A percentile compares a stretch with the other conserved stretches of the same genome.
phyloP scores from a whole-genome alignment of 2,329 filamentous ascomycete genomes.

The Aspergillus niger region DNA sequence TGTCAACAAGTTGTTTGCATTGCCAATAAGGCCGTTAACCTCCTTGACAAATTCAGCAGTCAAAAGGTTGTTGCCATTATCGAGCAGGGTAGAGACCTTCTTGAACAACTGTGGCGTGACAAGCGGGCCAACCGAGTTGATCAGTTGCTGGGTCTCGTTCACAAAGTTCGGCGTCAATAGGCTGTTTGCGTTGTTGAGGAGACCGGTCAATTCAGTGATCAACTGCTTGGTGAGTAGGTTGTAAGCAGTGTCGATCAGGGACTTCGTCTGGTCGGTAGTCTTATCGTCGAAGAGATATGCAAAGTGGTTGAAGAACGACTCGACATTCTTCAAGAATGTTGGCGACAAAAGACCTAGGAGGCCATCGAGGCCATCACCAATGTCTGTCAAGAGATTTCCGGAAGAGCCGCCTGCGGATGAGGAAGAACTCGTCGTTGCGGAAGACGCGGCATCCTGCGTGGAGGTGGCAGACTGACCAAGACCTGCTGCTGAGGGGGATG shows the following conservation, averaged over 20 bases:
- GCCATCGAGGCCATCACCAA: conserved; percentile 38
- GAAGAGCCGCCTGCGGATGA: neutral
- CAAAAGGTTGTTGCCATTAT: conserved; percentile 25
- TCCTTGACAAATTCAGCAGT: conserved; percentile 30
- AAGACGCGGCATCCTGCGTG: neutral
- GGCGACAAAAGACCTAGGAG: conserved; percentile 31
- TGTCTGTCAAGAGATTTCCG: conserved; percentile 20
- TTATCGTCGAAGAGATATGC: conserved; percentile 36
- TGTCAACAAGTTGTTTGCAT: conserved; percentile 31
- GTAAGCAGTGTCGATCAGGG: conserved; percentile 27
- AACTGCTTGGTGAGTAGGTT: conserved; percentile 28
- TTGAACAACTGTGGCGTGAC: conserved; percentile 21
- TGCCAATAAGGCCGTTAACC: conserved; percentile 33
- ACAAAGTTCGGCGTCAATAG: conserved; percentile 24
- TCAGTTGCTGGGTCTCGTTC: conserved; percentile 28
- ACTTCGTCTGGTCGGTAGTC: conserved; percentile 34
- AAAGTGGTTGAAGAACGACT: conserved; percentile 39
- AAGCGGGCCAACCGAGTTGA: conserved; percentile 21
- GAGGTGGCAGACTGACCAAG: neutral
- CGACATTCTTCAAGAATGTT: conserved; percentile 32
- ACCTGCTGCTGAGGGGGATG: conserved; percentile 4
- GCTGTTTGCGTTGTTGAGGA: conserved; percentile 21
- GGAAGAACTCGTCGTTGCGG: neutral
- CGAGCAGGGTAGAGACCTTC: conserved; percentile 18
- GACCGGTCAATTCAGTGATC: conserved; percentile 27